A percentile compares a stretch with the other conserved stretches of the same genome.
phyloP scores from a whole-genome alignment of 129 eudicot species.

The Helichrysum umbraculigerum region DNA sequence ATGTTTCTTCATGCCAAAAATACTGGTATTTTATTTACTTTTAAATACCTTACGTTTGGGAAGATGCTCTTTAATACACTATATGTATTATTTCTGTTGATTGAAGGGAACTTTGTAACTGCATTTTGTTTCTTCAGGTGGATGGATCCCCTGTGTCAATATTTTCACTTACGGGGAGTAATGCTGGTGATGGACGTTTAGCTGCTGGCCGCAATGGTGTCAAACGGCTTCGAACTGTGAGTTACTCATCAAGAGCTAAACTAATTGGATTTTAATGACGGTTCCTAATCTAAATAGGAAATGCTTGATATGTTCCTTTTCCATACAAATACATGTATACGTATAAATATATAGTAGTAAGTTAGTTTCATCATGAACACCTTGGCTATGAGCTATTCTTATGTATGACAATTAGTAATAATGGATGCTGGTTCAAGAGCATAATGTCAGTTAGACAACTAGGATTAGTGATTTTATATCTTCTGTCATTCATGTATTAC shows the following conservation, averaged over 20 bases:
- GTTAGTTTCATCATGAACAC: slow-evolving; percentile 2
- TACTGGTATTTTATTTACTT: not conserved
- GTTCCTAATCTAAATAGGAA: not conserved
- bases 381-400: not conserved
- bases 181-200: slow-evolving; percentile 83
- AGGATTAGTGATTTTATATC: no score
- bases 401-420: not conserved
- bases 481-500: not conserved
- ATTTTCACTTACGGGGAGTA: slow-evolving; percentile 91
- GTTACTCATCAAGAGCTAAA: slow-evolving; percentile 17
- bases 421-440: not conserved
- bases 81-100: not conserved
- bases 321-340: not conserved
- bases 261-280: not conserved
- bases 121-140: slow-evolving; percentile 46
- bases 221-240: slow-evolving; percentile 94
- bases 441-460: not conserved
- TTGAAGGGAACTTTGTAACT: not conserved
- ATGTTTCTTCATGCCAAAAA: not conserved
- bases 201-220: slow-evolving; percentile 99
- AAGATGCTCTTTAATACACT: not conserved
- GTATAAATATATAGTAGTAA: not conserved
- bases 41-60: not conserved
- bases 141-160: slow-evolving; percentile 94
- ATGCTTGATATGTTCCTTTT: not conserved